A percentile compares a stretch with the other conserved stretches of the same genome.
Evolutionary conservation across 2,329 filamentous ascomycete genomes (phyloP).

Genomic region (Ilyonectria destructans): DNA sequence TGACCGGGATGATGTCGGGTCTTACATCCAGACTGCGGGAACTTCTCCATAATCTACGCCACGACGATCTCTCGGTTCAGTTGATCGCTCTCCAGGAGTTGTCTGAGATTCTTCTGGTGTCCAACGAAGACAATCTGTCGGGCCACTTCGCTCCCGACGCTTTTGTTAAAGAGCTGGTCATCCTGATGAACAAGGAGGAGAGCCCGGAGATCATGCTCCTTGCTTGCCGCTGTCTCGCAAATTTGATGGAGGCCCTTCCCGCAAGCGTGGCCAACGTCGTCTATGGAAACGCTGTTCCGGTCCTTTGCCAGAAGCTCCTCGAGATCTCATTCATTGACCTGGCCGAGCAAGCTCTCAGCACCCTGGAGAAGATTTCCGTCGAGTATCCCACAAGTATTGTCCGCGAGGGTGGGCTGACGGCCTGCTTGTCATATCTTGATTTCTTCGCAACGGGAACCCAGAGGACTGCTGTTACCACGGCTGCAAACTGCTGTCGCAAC

Average conservation of each 20-base stretch:
- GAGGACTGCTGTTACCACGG: conserved; percentile 95
- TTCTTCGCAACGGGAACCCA: conserved; percentile 99
- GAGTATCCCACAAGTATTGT: conserved; percentile 97
- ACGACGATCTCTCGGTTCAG: conserved; percentile 91
- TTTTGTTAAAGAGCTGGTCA: conserved; percentile 94
- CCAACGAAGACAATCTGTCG: conserved; percentile 95
- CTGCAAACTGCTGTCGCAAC: conserved; percentile 98
- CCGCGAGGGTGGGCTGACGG: conserved; percentile 92
- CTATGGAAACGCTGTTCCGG: conserved; percentile 95
- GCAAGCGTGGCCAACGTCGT: conserved; percentile 95
- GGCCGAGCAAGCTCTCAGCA: conserved; percentile 96
- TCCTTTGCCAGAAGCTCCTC: conserved; percentile 93
- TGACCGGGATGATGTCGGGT: conserved; percentile 94
- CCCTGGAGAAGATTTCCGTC: conserved; percentile 95
- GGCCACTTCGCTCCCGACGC: conserved; percentile 95
- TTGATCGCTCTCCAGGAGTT: conserved; percentile 93
- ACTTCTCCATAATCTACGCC: conserved; percentile 81
- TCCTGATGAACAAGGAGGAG: conserved; percentile 94
- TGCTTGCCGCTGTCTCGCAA: conserved; percentile 94
- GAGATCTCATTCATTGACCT: conserved; percentile 98
- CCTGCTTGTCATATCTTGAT: conserved; percentile 96
- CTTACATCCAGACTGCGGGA: conserved; percentile 85
- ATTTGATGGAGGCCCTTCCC: conserved; percentile 97
- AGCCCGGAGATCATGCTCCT: conserved; percentile 98
- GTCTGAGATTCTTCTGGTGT: conserved; percentile 93